These are phyloP conservation scores for Prunus campanulata DNA, from an alignment of 306 rosid genomes.

Conservation along the genomic window DNA sequence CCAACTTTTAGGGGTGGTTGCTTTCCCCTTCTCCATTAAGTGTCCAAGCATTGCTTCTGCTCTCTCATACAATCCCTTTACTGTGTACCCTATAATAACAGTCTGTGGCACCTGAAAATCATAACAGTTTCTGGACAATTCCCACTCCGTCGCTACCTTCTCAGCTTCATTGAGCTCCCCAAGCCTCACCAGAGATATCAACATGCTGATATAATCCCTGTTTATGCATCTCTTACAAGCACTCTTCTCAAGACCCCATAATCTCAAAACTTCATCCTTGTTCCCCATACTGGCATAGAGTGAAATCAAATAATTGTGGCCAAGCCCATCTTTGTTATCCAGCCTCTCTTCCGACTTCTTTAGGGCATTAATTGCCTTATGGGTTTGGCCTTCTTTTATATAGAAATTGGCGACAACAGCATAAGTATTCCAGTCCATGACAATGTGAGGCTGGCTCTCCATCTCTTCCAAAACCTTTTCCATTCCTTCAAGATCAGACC, in stretches of 20 bases:
- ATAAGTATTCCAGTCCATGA: slow-evolving; percentile 86
- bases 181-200: slow-evolving; percentile 63
- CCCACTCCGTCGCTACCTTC: slow-evolving; percentile 65
- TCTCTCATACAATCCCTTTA: slow-evolving; percentile 49
- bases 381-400: slow-evolving; percentile 40
- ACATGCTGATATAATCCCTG: slow-evolving; percentile 59
- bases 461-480: slow-evolving; percentile 58
- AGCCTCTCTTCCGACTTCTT: slow-evolving; percentile 67
- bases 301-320: slow-evolving; percentile 71
- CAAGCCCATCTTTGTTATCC: slow-evolving; percentile 54
- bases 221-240: slow-evolving; percentile 66
- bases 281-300: slow-evolving; percentile 51
- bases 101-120: slow-evolving; percentile 61
- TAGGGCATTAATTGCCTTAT: slow-evolving; percentile 56
- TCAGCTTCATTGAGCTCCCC: slow-evolving; percentile 73
- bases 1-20: slow-evolving; percentile 61
- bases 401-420: slow-evolving; percentile 66
- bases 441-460: slow-evolving; percentile 59
- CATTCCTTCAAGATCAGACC: slow-evolving; percentile 61
- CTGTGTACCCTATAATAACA: slow-evolving; percentile 48
- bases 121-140: slow-evolving; percentile 66
- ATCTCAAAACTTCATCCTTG: slow-evolving; percentile 65
- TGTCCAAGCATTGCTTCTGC: slow-evolving; percentile 66
- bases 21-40: slow-evolving; percentile 51
- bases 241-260: slow-evolving; percentile 66